phyloP scores from a whole-genome alignment of 163 green algal species.

The Botryococcus braunii region DNA sequence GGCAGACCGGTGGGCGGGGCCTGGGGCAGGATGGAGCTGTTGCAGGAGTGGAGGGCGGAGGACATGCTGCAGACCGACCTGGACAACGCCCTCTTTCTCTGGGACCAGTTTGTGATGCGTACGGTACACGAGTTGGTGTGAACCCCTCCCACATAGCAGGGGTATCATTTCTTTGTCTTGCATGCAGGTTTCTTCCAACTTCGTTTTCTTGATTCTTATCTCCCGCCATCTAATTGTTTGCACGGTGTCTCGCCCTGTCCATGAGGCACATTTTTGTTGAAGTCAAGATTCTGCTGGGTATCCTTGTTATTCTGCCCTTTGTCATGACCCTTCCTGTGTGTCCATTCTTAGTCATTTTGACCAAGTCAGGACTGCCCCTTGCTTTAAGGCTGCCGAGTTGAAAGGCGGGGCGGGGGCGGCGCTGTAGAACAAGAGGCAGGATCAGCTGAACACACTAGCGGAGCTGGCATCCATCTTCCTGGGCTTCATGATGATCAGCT shows the following conservation, averaged over 20 bases:
- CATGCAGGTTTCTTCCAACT: not conserved
- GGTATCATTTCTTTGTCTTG: not conserved
- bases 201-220: no score
- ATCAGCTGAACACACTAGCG: constrained; percentile 41
- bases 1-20: not conserved
- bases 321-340: no score
- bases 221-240: no score
- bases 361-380: no score
- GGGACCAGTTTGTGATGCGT: constrained; percentile 22
- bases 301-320: no score
- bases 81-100: constrained; percentile 34
- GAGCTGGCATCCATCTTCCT: constrained; percentile 39
- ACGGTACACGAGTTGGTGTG: constrained; percentile 18
- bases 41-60: not conserved
- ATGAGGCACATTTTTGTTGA: not conserved
- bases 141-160: not conserved
- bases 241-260: no score
- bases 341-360: not conserved
- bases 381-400: no score
- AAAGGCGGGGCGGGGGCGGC: no score
- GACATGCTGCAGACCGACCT: constrained; percentile 27
- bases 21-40: not conserved
- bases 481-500: constrained; percentile 36
- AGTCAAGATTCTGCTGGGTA: not conserved
- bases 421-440: constrained; percentile 36